Percentiles rank a stretch among this genome's conserved stretches.
These are phyloP conservation scores for Tolypocladium nubicola DNA, from an alignment of 2,329 filamentous ascomycete genomes.

Conservation along the genomic window DNA sequence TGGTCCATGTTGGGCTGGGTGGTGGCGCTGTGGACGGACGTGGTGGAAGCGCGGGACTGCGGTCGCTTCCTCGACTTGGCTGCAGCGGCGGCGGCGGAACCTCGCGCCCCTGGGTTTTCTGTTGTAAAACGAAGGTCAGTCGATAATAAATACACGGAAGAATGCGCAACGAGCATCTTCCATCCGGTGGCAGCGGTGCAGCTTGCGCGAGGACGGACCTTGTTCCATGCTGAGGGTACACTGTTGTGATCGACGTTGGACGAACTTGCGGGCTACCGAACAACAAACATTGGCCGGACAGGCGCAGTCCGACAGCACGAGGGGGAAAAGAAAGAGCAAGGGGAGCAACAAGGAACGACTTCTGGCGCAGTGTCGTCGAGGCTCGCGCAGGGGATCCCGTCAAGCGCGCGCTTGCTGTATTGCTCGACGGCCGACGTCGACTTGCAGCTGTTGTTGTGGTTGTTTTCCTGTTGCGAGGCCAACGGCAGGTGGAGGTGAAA, in stretches of 20 bases:
- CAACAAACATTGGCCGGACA: conserved; percentile 28
- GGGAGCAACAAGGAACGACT: background rate
- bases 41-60: conserved; percentile 44
- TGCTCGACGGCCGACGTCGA: conserved; percentile 13
- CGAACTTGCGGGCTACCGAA: conserved; percentile 19
- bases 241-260: conserved; percentile 18
- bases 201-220: conserved; percentile 17
- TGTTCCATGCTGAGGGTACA: conserved; percentile 22
- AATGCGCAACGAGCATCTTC: background rate
- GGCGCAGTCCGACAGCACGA: conserved; percentile 5
- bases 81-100: conserved; percentile 9
- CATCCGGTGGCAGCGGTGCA: background rate
- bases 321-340: conserved; percentile 5
- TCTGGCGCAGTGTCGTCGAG: conserved; percentile 3
- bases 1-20: conserved; percentile 43
- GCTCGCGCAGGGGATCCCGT: conserved; percentile 4
- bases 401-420: conserved; percentile 16
- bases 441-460: conserved; percentile 25
- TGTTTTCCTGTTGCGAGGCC: conserved; percentile 34
- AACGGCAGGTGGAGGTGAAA: conserved; percentile 23
- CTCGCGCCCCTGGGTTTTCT: conserved; percentile 19
- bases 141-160: background rate
- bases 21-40: conserved; percentile 43
- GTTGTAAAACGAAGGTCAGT: background rate
- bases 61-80: conserved; percentile 38